Evolutionary conservation across 805 yeast species (phyloP), one percentile per base, ranked within the genome.

Genomic region (Hyphopichia homilentoma): DNA sequence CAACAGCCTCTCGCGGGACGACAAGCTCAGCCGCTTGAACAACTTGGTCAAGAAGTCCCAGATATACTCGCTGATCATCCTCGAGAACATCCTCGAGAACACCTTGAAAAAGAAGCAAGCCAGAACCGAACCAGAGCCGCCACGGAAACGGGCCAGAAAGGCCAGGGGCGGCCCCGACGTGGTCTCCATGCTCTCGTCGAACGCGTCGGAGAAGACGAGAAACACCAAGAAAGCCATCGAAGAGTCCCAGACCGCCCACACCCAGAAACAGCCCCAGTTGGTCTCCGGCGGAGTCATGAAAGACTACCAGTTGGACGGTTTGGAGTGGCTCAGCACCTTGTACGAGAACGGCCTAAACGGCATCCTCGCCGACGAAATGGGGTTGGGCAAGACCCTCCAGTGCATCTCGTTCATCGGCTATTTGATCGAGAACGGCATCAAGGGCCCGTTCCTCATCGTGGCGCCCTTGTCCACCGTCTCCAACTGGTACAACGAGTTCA

Each of bases 341-440:
- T 93, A 84, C 54, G 95, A 89, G 51, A 93, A 90, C 57, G 98
- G 97, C 0, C 65, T 90, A 18, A 90, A 90, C 55, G 98, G 97
- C 2, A 89, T 93, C 21, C 62, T 93, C 14, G 97, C 97, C 1
- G 97, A 93, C 60, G 97, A 90, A 56, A 90, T 90, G 98, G 97
- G 97, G 0, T 64, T 90, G 16, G 98, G 98, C 2, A 90, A 90
- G 53, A 93, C 98, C 0, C 57, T 90, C 6, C 96, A 93, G 55
- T 81, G 93, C 26, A 86, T 90, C 34, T 74, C 96, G 0, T 68
- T 90, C 38, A 47, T 88, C 4, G 76, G 86, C 4, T 85, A 81
- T 48, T 62, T 89, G 22, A 72, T 81, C 28, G 96, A 86, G 44
- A 79, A 85, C 54, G 88, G 84, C 3, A 75, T 86, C 1, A 58